Evolutionary conservation across 257 asterid species (phyloP).

Genomic region (Ophiorrhiza pumila): DNA sequence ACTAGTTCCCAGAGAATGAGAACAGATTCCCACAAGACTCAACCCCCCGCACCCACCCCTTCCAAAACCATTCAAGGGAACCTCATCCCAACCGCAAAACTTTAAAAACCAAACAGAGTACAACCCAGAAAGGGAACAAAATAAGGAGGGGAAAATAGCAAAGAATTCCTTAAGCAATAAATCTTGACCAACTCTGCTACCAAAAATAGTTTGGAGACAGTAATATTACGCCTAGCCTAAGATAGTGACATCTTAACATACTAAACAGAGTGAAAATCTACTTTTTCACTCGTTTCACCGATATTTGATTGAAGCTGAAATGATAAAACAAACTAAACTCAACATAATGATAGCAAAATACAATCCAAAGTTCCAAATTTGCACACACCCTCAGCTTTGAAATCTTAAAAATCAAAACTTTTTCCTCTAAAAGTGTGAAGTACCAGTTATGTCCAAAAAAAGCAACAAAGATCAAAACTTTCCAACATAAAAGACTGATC

Average conservation of each 20-base stretch:
- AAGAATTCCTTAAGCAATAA: not conserved
- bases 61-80: not conserved
- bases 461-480: constrained; percentile 16
- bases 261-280: not conserved
- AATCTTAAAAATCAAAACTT: not conserved
- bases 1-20: not conserved
- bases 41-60: not conserved
- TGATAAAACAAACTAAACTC: constrained; percentile 1
- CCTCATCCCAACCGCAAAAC: not conserved
- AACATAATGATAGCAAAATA: not conserved
- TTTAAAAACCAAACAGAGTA: not conserved
- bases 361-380: not conserved
- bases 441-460: not conserved
- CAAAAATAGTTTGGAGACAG: not conserved
- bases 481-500: constrained; percentile 16
- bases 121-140: not conserved
- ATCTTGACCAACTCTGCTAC: not conserved
- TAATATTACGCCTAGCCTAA: not conserved
- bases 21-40: not conserved
- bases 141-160: not conserved
- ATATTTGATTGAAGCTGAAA: not conserved
- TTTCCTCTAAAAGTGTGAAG: not conserved
- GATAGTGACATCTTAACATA: constrained; percentile 6
- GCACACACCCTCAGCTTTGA: not conserved
- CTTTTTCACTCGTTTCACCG: constrained; percentile 1